Percentiles rank a stretch among this genome's conserved stretches.
Evolutionary conservation across 148 eudicot genomes (phyloP).

Genomic region (Spergularia bocconei): DNA sequence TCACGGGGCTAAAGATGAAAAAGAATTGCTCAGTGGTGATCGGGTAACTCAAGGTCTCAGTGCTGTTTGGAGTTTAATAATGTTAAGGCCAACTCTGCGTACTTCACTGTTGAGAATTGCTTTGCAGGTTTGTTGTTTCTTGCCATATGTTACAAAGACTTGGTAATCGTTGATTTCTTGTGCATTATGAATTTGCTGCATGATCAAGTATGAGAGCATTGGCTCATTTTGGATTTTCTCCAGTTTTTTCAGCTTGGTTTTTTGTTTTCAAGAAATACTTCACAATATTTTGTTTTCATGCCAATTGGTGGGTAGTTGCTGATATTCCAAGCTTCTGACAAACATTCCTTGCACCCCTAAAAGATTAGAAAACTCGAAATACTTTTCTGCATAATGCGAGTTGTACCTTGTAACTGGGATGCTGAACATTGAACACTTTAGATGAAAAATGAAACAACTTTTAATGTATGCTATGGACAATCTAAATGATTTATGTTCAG

Average conservation of each 20-base stretch:
- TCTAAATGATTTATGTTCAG: background rate
- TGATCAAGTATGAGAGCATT: background rate
- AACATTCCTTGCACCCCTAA: background rate
- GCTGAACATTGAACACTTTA: background rate
- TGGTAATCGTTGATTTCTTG: background rate
- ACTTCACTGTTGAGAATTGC: constrained; percentile 71
- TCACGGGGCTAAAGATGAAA: constrained; percentile 56
- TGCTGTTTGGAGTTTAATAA: constrained; percentile 78
- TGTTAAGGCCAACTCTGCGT: constrained; percentile 78
- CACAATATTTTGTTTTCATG: background rate
- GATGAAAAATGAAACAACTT: constrained; percentile 4
- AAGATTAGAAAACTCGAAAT: background rate
- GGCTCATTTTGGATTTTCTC: background rate
- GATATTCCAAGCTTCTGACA: background rate
- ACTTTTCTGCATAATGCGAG: background rate
- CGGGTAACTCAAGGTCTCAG: constrained; percentile 96
- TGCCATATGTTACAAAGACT: background rate
- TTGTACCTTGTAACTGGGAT: background rate
- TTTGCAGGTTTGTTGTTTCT: constrained; percentile 57
- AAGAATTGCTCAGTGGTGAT: constrained; percentile 75
- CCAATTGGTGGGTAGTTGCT: background rate
- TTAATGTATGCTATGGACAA: constrained; percentile 10
- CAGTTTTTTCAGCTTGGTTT: background rate
- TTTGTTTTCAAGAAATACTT: background rate
- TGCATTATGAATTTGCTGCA: constrained; percentile 3